Percentiles rank a stretch among this genome's conserved stretches.
Conservation (phyloP, 73 alveolate species). For the Symbiodinium natans region DNA sequence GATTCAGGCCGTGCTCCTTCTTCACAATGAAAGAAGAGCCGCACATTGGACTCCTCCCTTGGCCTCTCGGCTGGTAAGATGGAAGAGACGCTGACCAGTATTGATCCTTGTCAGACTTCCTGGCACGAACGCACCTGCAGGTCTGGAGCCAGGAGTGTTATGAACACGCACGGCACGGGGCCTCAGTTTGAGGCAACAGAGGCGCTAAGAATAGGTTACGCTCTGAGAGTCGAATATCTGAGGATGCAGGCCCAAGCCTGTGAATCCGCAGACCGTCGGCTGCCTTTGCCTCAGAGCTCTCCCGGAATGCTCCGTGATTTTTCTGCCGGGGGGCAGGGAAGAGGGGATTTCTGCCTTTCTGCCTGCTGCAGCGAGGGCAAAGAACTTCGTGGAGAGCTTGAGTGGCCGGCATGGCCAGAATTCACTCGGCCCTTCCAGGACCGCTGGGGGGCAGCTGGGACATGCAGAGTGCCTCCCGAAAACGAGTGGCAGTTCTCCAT, state of each 20-base stretch:
- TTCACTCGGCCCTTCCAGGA: conserved; percentile 76
- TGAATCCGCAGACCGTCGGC: conserved; percentile 49
- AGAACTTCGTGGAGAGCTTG: conserved; percentile 52
- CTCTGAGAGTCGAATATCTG: too few species aligned
- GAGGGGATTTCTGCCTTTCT: neutral
- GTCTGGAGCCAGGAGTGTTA: neutral
- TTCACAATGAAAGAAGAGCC: conserved; percentile 55
- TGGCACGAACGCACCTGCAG: neutral
- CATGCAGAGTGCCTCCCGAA: too few species aligned
- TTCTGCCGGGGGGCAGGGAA: neutral
- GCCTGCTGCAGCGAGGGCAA: conserved; percentile 20
- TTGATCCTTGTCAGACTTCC: too few species aligned
- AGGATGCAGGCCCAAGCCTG: conserved; percentile 88
- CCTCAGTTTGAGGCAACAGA: too few species aligned
- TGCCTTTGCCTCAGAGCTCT: neutral
- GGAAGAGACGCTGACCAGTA: too few species aligned
- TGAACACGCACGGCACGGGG: conserved; percentile 4
- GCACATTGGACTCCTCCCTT: conserved; percentile 79
- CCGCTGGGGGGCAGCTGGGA: neutral
- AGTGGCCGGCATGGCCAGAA: conserved; percentile 79
- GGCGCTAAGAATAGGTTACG: too few species aligned
- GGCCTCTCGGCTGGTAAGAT: neutral
- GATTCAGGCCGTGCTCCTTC: conserved; percentile 55
- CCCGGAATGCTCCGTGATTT: too few species aligned
- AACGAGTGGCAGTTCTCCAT: too few species aligned